Base-by-base conservation (phyloP, 1,139 yeast genomes). In the Groenewaldozyma auringiensis region DNA sequence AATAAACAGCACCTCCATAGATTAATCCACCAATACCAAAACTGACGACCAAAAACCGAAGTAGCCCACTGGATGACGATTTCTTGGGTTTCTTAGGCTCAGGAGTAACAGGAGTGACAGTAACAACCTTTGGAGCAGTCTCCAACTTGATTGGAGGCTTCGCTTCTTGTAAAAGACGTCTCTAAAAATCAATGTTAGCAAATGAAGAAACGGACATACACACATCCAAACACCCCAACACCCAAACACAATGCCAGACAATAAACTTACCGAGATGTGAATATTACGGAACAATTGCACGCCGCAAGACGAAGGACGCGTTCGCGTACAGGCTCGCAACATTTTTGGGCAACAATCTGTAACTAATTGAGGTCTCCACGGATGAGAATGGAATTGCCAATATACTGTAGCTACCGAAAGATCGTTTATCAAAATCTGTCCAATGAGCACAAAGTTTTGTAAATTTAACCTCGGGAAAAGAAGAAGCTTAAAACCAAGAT, bases 1-100 rank as follows among this genome's bases (percentile, higher is more conserved):
- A 62, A 56, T 61, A 67, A 18, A 65, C 64, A 8, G 69, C 70
- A n/a, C 63, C 69, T 14, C 63, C 68, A 44, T 62, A 67, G 8
- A 57, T 52, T 8, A 55, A 57, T 4, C 58, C 57, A 3, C 59
- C 57, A 11, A 59, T 46, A 11, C 57, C 43, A 3, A 60, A 45
- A 33, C 65, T 46, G 16, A 53, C 43, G 4, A 63, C 43, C 3
- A 66, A 34, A 42, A 63, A 58, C 51, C 58, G 62, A 40, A 69
- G 59, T 47, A 66, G 50, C 37, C 56, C 54, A 50, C 62, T 46
- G 11, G 29, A 25, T 6, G 29, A 25, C 4, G 21, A 18, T 51
- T 52, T 52, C 47, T 55, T 56, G 40, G 37, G 17, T 21, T 25
- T 27, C 27, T 18, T 34, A 16, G 42, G 35, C 9, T 37, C 29